Evolutionary conservation across 2,329 filamentous ascomycete species (phyloP).

Genomic region (Ascochyta rabiei): DNA sequence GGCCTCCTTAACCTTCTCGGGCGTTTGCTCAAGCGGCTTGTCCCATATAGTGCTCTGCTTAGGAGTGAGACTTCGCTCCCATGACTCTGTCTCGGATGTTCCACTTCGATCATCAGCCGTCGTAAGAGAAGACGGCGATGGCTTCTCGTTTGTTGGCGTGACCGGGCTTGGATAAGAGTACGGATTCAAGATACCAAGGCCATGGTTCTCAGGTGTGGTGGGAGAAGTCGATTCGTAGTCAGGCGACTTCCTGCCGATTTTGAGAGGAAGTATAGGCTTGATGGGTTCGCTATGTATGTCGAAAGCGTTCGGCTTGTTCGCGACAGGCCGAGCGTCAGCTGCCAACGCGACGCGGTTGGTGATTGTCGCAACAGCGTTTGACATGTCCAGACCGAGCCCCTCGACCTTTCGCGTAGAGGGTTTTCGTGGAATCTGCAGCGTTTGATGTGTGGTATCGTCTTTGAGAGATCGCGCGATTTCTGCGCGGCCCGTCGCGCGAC

Average conservation of each 20-base stretch:
- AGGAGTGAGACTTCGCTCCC: conserved; percentile 31
- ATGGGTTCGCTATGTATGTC: conserved; percentile 47
- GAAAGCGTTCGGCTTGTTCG: conserved; percentile 29
- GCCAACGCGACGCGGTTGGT: conserved; percentile 25
- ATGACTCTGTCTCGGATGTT: conserved; percentile 21
- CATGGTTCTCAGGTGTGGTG: conserved; percentile 31
- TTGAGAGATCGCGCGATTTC: conserved; percentile 68
- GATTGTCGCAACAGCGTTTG: conserved; percentile 35
- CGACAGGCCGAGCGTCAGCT: conserved; percentile 41
- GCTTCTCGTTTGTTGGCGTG: conserved; percentile 34
- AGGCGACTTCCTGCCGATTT: conserved; percentile 48
- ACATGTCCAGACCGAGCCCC: conserved; percentile 23
- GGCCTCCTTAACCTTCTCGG: conserved; percentile 28
- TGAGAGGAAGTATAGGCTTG: conserved; percentile 52
- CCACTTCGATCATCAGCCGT: conserved; percentile 16
- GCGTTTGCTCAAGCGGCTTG: conserved; percentile 32
- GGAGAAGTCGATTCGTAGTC: conserved; percentile 43
- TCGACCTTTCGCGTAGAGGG: conserved; percentile 27
- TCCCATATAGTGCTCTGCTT: conserved; percentile 30
- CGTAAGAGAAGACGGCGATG: conserved; percentile 20
- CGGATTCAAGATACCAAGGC: conserved; percentile 30
- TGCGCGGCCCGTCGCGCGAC: conserved; percentile 72
- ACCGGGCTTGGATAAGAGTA: conserved; percentile 39
- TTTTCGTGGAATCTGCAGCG: conserved; percentile 58
- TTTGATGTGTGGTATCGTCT: conserved; percentile 63